phyloP scores from a whole-genome alignment of 2,329 filamentous ascomycete genomes.

The Pyrenophora graminea region DNA sequence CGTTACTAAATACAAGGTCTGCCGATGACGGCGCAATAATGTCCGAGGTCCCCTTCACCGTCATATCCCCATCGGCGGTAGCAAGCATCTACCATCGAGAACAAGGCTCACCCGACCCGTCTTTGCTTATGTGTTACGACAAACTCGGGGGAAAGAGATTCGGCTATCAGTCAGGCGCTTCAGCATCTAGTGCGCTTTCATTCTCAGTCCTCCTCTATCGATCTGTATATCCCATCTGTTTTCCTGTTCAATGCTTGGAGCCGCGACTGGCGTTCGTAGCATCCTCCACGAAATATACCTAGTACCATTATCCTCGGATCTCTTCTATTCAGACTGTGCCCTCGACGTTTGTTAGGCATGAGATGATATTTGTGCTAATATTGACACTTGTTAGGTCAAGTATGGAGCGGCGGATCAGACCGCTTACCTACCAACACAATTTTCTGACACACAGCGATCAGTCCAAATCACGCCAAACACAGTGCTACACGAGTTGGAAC shows the following conservation, averaged over 20 bases:
- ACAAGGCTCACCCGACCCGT: conserved; percentile 14
- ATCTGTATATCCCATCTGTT: conserved; percentile 41
- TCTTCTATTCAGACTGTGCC: neutral
- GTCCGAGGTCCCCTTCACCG: conserved; percentile 11
- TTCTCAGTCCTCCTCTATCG: conserved; percentile 19
- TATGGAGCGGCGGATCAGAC: too few relatives aligned
- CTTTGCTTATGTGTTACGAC: conserved; percentile 24
- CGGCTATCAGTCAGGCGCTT: conserved; percentile 18
- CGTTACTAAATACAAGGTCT: conserved; percentile 29
- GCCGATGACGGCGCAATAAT: conserved; percentile 15
- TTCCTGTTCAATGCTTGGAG: conserved; percentile 32
- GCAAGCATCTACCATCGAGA: conserved; percentile 8
- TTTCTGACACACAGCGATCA: too few relatives aligned
- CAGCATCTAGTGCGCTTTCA: conserved; percentile 15
- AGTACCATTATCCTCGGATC: conserved; percentile 9
- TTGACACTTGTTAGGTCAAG: neutral
- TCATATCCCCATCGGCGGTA: conserved; percentile 12
- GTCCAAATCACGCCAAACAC: neutral
- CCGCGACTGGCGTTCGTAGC: conserved; percentile 28
- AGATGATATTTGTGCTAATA: neutral
- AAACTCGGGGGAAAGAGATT: conserved; percentile 25
- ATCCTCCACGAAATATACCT: conserved; percentile 32
- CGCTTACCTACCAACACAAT: too few relatives aligned
- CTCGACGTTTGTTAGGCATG: neutral
- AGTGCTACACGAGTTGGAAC: neutral